Evolutionary conservation across 2,329 filamentous ascomycete genomes (phyloP).

Genomic region (Phialocephala sp.): DNA sequence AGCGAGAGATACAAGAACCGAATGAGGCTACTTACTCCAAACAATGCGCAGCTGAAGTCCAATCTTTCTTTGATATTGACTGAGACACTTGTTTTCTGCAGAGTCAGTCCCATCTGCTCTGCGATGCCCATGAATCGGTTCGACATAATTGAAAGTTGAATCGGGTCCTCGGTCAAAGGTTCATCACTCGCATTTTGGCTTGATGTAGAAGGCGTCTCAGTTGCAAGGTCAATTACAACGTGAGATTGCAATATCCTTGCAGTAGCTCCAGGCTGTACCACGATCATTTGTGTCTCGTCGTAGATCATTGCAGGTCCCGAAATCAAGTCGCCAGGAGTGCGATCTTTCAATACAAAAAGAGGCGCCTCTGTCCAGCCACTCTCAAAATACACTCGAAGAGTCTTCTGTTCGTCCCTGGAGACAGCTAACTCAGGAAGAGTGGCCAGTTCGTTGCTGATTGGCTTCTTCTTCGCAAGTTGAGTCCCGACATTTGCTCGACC

Average conservation of each 20-base stretch:
- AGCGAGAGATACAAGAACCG: slow-evolving; percentile 56
- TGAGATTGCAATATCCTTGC: slow-evolving; percentile 78
- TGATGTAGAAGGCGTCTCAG: background rate
- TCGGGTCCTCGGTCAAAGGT: slow-evolving; percentile 69
- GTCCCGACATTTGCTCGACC: slow-evolving; percentile 18
- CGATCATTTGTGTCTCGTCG: slow-evolving; percentile 87
- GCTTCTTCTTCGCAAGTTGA: slow-evolving; percentile 14
- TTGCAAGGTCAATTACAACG: slow-evolving; percentile 72
- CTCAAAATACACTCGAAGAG: slow-evolving; percentile 25
- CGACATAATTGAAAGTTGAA: slow-evolving; percentile 76
- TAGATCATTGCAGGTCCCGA: slow-evolving; percentile 83
- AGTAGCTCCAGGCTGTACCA: slow-evolving; percentile 77
- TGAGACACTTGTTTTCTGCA: slow-evolving; percentile 79
- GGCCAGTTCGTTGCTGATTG: slow-evolving; percentile 20
- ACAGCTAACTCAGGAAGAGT: background rate
- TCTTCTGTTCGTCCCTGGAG: slow-evolving; percentile 1
- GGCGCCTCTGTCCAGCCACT: slow-evolving; percentile 23
- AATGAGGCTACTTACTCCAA: slow-evolving; percentile 54
- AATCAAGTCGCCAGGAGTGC: slow-evolving; percentile 73
- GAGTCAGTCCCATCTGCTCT: slow-evolving; percentile 77
- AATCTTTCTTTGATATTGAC: slow-evolving; percentile 59
- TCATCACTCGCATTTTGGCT: slow-evolving; percentile 47
- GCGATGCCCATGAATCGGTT: slow-evolving; percentile 84
- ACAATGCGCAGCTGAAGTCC: slow-evolving; percentile 67
- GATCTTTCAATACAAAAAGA: slow-evolving; percentile 61